phyloP scores from a whole-genome alignment of 352 stramenopile species.

The Aphanomyces euteiches region DNA sequence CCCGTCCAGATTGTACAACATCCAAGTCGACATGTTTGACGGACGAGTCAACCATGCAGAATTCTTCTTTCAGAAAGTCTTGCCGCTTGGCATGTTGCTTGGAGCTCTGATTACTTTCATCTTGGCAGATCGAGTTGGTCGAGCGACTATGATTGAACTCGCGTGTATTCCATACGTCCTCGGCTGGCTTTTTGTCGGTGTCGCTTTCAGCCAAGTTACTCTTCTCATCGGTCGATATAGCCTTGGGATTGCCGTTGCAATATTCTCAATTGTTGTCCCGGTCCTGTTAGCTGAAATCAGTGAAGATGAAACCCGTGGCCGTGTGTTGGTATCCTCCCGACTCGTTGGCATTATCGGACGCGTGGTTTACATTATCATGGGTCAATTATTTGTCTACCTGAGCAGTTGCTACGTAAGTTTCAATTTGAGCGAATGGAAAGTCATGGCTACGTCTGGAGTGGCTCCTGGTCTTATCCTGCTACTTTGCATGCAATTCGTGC shows the following conservation, averaged over 20 bases:
- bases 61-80: constrained; percentile 67
- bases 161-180: constrained; percentile 66
- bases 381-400: constrained; percentile 55
- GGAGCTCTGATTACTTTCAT: constrained; percentile 55
- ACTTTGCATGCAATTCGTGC: constrained; percentile 59
- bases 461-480: constrained; percentile 51
- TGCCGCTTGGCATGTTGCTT: constrained; percentile 59
- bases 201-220: constrained; percentile 63
- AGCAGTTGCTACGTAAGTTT: constrained; percentile 68
- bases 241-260: constrained; percentile 48
- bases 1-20: constrained; percentile 70
- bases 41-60: constrained; percentile 58
- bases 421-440: constrained; percentile 79
- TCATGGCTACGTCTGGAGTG: constrained; percentile 52
- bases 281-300: constrained; percentile 73
- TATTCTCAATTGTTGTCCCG: constrained; percentile 59
- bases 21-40: constrained; percentile 79
- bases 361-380: constrained; percentile 52
- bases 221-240: constrained; percentile 64
- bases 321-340: constrained; percentile 44
- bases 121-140: constrained; percentile 57
- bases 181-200: constrained; percentile 62
- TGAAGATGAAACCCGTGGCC: constrained; percentile 52
- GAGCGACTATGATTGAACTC: constrained; percentile 68
- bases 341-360: constrained; percentile 52